Percentiles rank a stretch among this genome's conserved stretches.
These are phyloP conservation scores for Tylopilus sp. DNA, from an alignment of 768 basidiomycete genomes.

Conservation along the genomic window DNA sequence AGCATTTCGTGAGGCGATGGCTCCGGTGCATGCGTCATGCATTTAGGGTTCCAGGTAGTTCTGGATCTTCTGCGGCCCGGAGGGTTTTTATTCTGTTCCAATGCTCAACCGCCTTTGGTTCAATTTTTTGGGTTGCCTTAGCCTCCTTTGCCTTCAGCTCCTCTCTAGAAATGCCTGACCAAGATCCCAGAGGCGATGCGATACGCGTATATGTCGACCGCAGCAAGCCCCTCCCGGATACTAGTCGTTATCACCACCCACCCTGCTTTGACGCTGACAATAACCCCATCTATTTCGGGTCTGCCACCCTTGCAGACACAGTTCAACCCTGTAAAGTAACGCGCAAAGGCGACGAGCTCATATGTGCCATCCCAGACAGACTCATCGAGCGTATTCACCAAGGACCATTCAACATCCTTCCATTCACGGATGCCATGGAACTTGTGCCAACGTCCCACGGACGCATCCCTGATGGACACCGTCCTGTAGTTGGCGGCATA, in stretches of 20 bases:
- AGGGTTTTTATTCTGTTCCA: too few species aligned
- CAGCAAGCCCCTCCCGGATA: background rate
- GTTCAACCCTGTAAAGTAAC: slow-evolving; percentile 9
- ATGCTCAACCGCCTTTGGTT: background rate
- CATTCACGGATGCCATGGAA: slow-evolving; percentile 5
- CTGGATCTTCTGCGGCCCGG: too few species aligned
- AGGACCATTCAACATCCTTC: slow-evolving; percentile 5
- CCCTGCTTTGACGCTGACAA: slow-evolving; percentile 5
- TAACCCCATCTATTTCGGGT: slow-evolving; percentile 2
- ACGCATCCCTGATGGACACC: background rate
- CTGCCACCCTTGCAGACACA: background rate
- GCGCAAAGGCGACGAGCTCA: background rate
- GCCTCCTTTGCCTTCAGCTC: background rate
- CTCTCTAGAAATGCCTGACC: background rate
- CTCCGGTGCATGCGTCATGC: background rate
- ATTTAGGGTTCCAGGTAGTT: background rate
- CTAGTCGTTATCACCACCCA: slow-evolving; percentile 3
- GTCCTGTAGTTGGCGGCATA: background rate
- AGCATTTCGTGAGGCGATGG: background rate
- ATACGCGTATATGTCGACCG: slow-evolving; percentile 4
- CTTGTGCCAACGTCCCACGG: slow-evolving; percentile 1
- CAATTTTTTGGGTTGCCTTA: background rate
- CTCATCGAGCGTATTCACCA: background rate
- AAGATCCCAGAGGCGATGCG: background rate
- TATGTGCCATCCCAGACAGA: background rate